Evolutionary conservation across 78 protist species (phyloP), one percentile per base, ranked within the genome.

Genomic region (Dictyostelium citrinum): DNA sequence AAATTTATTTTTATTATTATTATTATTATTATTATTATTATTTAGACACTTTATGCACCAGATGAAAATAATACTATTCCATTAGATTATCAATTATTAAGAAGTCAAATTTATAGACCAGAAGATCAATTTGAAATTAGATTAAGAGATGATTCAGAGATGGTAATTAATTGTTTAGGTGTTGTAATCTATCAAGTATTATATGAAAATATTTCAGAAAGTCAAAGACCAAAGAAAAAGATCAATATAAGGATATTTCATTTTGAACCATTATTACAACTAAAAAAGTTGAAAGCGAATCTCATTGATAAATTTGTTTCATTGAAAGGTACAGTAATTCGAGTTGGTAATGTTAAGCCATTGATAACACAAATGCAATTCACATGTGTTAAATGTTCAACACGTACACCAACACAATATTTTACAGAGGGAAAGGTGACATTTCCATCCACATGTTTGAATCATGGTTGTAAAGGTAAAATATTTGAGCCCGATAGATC

Each of bases 251-350:
- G 90, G 3, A 24, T 93, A 2, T 71, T 41, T 45, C 85, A 93
- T 29, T 93, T 71, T 39, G 77, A 77, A 76, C 77, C 77, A 27
- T 5, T 49, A 6, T 33, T 70, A 14, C 84, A 77, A 29, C 9
- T 84, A 10, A 39, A 31, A 3, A 77, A 43, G 11, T 27, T 93
- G 5, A 84, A 78, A 4, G 35, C 92, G 1, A 84, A 84, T 58
- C 24, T 78, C 1, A 64, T 90, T 31, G 96, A 95, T 4, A 81
- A 82, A 17, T 96, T 98, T 11, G 96, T 99, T 2, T 5, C 90
- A 14, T 17, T 99, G 2, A 55, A 74, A 0, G 99, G 99, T 39
- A 98, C 98, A 0, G 99, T 98, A 7, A 96, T 99, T 37, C 86
- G 99, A 7, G 98, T 91, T 12, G 67, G 98, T 43, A 24, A 37